Evolutionary conservation across 2,329 filamentous ascomycete species (phyloP), one percentile per base, ranked within the genome.

Genomic region (Cytospora schulzeri): DNA sequence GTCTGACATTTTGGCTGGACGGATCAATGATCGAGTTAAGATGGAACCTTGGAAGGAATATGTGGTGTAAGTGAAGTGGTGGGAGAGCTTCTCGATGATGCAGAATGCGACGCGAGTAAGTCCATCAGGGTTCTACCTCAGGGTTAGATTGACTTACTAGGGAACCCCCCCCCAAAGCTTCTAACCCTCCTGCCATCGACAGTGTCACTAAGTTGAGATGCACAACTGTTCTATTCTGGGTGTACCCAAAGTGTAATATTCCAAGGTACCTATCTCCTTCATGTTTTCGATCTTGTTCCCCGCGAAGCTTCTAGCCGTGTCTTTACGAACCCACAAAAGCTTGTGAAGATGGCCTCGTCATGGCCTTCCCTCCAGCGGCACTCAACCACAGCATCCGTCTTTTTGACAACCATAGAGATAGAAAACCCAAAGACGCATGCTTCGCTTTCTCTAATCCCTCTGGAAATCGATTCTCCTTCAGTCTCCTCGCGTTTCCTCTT

Each of bases 241-340:
- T n/a, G n/a, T n/a, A n/a, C n/a, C n/a, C 8, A 41, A 26, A 6
- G 6, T n/a, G 3, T 15, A 4, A 12, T 54, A 19, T 9, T 19
- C 9, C 2, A 19, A 3, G 14, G 41, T 28, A 12, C 35, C 35
- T 9, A 4, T 38, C 8, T 14, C 11, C 17, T 41, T 64, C 53
- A 53, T 14, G 35, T 11, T 55, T 51, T 54, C 52, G n/a, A n/a
- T n/a, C n/a, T n/a, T n/a, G n/a, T 45, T 38, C 11, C n/a, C 14
- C 19, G 38, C 15, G 19, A 19, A 45, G 71, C 71, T 48, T 71
- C 69, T 2, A 81, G 62, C 64, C 82, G 84, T 41, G 84, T 80
- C 74, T 88, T 91, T 53, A 96, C 68, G 79, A 93, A 92, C 0
- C 92, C 93, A 66, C 88, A 90, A 68, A 99, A 92, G 73, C 93